These are phyloP conservation scores for Hyaloperonospora brassicae DNA, from an alignment of 352 stramenopile species.

Conservation along the genomic window DNA sequence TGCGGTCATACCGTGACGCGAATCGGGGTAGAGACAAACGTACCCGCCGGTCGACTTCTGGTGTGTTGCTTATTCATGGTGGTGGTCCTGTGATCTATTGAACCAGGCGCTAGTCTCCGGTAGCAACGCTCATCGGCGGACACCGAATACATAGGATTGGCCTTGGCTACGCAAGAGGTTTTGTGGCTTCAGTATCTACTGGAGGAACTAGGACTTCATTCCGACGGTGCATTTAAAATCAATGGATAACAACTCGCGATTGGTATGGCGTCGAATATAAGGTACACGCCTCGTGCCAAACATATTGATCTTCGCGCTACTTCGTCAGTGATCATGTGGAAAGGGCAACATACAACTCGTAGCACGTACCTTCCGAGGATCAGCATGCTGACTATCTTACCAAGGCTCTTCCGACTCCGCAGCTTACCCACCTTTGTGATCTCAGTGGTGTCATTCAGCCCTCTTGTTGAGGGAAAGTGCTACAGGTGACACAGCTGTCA, in stretches of 20 bases:
- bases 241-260: constrained; percentile 15
- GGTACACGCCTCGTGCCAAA: constrained; percentile 4
- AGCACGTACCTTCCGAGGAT: background rate
- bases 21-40: constrained; percentile 2
- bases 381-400: background rate
- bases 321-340: constrained; percentile 12
- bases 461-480: too few species aligned
- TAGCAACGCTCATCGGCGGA: constrained; percentile 4
- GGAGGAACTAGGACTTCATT: background rate
- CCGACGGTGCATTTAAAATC: background rate
- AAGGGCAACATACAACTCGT: background rate
- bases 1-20: background rate
- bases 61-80: constrained; percentile 1
- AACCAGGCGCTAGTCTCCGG: constrained; percentile 4
- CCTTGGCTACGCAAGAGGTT: background rate
- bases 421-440: too few species aligned
- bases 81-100: constrained; percentile 1
- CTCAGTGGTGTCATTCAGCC: too few species aligned
- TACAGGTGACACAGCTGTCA: too few species aligned
- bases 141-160: constrained; percentile 7
- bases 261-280: constrained; percentile 4
- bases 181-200: background rate
- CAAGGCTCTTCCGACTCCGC: background rate
- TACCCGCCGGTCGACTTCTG: constrained; percentile 5
- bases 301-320: constrained; percentile 8